Base-by-base conservation (phyloP, 129 eudicot species). In the Cynara cardunculus region DNA sequence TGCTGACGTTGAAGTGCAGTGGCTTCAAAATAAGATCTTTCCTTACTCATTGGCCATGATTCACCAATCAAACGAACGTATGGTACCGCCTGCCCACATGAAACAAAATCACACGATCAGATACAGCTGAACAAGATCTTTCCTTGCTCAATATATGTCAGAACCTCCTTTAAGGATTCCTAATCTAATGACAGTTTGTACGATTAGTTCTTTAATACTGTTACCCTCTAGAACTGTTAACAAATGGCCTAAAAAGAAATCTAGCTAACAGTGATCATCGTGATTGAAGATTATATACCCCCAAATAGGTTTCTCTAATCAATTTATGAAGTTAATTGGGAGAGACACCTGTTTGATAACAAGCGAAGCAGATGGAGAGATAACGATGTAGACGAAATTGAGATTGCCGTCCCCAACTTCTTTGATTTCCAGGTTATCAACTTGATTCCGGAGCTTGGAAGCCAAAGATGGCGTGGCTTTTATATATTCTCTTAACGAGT, bases 401-500 rank as follows among this genome's bases (percentile, higher is more conserved):
- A 96, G 97, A 81, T 96, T 92, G 7, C 99, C 99, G 39, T 96
- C 99, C 7, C 99, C 99, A 11, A 96, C 91, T 87, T 95, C 99
- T 86, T 88, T 92, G 74, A 96, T 78, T 67, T 76, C 82, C 70
- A 90, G 73, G 34, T 90, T 78, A 3, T 92, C 85, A 44, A 89
- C 77, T 16, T 86, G 81, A 69, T 83, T 87, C 0, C 95, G 97
- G 8, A 96, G 86, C 89, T 87, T 84, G 0, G 87, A 78, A 35
- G 87, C 84, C 8, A 95, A 88, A n/a, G 87, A 79, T 2, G 99
- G 99, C 3, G 99, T 92, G 24, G 85, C 80, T 82, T 95, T 89
- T 28, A 95, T 82, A 81, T 95, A 95, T 22, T 90, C 99, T 30
- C 88, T 49, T 80, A 95, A 27, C 18, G 89, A 85, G 71, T 87